Evolutionary conservation across 2,329 filamentous ascomycete genomes (phyloP).

Genomic region (Colletotrichum shisoi): DNA sequence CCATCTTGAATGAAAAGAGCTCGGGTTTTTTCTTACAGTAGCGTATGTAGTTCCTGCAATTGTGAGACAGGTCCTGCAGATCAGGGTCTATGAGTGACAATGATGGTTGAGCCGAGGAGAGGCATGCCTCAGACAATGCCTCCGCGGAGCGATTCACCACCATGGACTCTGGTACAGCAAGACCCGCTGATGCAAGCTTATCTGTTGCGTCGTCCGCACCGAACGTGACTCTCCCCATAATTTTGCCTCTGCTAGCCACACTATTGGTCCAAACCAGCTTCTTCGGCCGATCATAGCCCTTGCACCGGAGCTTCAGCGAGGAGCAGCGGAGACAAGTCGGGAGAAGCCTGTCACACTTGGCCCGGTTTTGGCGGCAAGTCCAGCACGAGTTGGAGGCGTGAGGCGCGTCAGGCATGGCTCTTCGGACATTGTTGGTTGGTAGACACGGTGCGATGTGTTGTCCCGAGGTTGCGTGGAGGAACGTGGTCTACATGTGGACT

Average conservation of each 20-base stretch:
- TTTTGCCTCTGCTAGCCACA: slow-evolving; percentile 29
- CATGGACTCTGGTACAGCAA: neutral
- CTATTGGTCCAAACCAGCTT: slow-evolving; percentile 33
- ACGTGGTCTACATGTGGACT: slow-evolving; percentile 6
- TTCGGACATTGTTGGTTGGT: slow-evolving; percentile 19
- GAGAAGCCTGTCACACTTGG: slow-evolving; percentile 33
- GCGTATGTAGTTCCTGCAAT: slow-evolving; percentile 33
- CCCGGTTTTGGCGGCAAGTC: slow-evolving; percentile 34
- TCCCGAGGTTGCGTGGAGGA: neutral
- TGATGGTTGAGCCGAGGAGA: neutral
- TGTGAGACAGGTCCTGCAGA: slow-evolving; percentile 19
- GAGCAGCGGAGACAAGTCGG: slow-evolving; percentile 30
- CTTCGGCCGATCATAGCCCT: slow-evolving; percentile 29
- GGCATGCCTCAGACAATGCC: neutral
- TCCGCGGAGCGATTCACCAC: neutral
- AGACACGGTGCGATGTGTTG: neutral
- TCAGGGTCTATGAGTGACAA: slow-evolving; percentile 22
- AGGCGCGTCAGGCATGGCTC: slow-evolving; percentile 28
- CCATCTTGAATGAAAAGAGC: neutral
- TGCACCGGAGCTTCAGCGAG: slow-evolving; percentile 31
- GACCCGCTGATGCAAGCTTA: neutral
- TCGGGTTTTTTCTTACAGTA: slow-evolving; percentile 17
- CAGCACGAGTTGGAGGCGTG: slow-evolving; percentile 32
- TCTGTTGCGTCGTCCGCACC: neutral
- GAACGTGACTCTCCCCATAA: slow-evolving; percentile 27